Conservation (phyloP, 192 early-diverging fungal species). For the Podochytrium sp. region DNA sequence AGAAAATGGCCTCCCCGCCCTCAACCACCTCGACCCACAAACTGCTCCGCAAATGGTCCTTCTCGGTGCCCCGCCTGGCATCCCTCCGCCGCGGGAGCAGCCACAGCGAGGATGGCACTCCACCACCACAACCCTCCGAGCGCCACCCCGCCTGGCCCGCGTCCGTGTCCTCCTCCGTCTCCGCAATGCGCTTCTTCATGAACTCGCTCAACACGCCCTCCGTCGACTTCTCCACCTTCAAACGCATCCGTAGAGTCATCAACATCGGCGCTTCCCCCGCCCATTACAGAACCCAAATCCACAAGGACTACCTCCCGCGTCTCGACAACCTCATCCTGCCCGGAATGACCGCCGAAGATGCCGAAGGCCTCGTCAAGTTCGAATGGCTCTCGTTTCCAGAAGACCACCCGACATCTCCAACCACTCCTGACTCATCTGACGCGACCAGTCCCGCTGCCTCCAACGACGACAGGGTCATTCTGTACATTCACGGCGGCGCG, state of each 20-base stretch:
- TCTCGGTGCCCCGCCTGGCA: not conserved
- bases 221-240: not conserved
- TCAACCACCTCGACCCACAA: not conserved
- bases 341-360: constrained; percentile 18
- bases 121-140: not conserved
- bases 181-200: not conserved
- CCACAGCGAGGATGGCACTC: not conserved
- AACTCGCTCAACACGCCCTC: not conserved
- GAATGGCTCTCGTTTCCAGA: constrained; percentile 34
- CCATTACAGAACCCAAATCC: not conserved
- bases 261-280: constrained; percentile 3
- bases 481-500: constrained; percentile 38
- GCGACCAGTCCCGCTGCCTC: not conserved
- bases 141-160: not conserved
- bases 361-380: constrained; percentile 20
- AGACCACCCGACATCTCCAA: not conserved
- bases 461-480: constrained; percentile 26
- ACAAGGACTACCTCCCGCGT: constrained; percentile 15
- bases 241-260: not conserved
- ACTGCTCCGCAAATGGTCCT: not conserved
- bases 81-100: not conserved
- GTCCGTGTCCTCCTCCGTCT: not conserved
- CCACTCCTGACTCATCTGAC: not conserved
- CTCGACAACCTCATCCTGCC: not conserved
- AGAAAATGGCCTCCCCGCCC: no score